Base-by-base conservation (phyloP, 768 basidiomycete species). In the Leccinum olivaceopallidum region DNA sequence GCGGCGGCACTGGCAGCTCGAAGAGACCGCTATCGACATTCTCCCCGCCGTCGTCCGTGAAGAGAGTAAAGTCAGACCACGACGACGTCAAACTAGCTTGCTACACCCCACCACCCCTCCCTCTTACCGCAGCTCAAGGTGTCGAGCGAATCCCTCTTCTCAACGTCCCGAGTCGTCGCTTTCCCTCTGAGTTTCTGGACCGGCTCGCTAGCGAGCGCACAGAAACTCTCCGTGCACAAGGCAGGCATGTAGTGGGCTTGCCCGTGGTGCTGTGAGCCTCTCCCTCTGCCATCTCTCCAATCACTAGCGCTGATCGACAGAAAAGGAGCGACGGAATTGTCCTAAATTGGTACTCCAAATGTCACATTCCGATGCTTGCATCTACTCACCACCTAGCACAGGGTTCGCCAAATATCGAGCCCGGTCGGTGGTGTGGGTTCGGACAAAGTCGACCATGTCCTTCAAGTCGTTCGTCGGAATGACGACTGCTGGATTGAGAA, bases 321-420 rank as follows among this genome's bases (percentile, higher is more conserved):
- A 18, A 55, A 51, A 72, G 73, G 8, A 69, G 65, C 47, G 73
- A 75, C 22, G 67, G 71, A 2, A 69, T 74, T 26, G 54, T 68
- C 47, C 42, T 74, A 51, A 70, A 73, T 58, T 75, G 74, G 74
- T 69, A 68, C 50, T 52, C 52, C 36, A 14, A 52, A 10, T 53
- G 26, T 44, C 48, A 39, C 34, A 5, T 18, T 51, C 56, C 20
- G 10, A 37, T 32, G 28, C 26, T 14, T 56, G 16, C 58, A 55
- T 49, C 34, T 24, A 12, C 56, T 69, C 9, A 73, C 47, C n/a
- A 7, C 32, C 34, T 34, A 54, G 36, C 51, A 56, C 59, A 69
- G 66, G 69, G 61, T 70, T 20, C 60, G 58, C 53, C 47, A 58
- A 32, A 36, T 28, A 50, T 39, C 52, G 44, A 48, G 44, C 32